Conservation (phyloP, 1,284 basidiomycete species). For the Ceratobasidium sp. region DNA sequence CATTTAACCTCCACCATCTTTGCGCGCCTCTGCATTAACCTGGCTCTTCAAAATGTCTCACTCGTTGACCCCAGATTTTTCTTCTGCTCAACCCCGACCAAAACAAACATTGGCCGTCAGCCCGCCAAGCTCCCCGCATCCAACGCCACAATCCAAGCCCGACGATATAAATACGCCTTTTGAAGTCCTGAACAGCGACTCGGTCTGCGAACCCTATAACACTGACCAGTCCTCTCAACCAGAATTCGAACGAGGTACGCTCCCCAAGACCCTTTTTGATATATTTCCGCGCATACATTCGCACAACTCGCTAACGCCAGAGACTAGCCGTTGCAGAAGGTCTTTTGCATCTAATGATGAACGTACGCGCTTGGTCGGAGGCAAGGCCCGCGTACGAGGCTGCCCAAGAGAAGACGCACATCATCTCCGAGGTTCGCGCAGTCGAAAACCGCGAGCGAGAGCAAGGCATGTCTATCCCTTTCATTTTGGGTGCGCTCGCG, state of each 20-base stretch:
- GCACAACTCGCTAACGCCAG: neutral
- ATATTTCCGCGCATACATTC: conserved; percentile 22
- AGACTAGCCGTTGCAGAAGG: conserved; percentile 43
- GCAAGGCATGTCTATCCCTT: conserved; percentile 45
- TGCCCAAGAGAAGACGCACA: conserved; percentile 35
- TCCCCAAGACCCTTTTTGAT: neutral
- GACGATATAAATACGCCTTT: conserved; percentile 41
- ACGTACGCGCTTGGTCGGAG: conserved; percentile 45
- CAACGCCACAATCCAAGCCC: neutral
- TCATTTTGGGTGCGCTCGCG: conserved; percentile 23
- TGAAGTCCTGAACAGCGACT: conserved; percentile 29
- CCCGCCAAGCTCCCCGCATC: neutral
- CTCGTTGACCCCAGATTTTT: conserved; percentile 4
- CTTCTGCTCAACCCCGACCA: conserved; percentile 33
- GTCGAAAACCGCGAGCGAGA: conserved; percentile 43
- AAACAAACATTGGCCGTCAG: conserved; percentile 21
- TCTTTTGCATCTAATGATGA: conserved; percentile 44
- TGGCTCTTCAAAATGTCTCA: conserved; percentile 29
- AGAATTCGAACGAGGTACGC: conserved; percentile 43
- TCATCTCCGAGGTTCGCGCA: conserved; percentile 30
- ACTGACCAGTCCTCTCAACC: conserved; percentile 29
- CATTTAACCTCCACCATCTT: neutral
- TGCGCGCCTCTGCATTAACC: neutral
- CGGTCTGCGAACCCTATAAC: conserved; percentile 39
- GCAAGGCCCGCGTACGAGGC: conserved; percentile 44